Base-by-base conservation (phyloP, 2,329 filamentous ascomycete species). In the Kalmusia sp. region DNA sequence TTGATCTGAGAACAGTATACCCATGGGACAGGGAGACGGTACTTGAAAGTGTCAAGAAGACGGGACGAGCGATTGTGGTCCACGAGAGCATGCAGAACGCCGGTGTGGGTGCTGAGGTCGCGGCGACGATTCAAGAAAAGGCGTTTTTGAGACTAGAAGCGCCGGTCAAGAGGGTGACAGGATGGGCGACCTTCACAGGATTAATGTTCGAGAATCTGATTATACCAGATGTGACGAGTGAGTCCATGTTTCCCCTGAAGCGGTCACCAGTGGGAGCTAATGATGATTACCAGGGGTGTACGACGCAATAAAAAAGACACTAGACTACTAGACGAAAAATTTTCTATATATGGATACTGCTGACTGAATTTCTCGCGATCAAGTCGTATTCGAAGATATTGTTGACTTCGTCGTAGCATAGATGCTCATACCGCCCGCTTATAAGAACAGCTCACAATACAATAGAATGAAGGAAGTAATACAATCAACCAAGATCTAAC, bases 1-100 rank as follows among this genome's bases (percentile, higher is more conserved):
- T 97, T 55, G 93, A 97, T 70, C 77, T 97, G 52, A 83, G 92
- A 51, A 96, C 93, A 0, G 82, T 97, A 46, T 96, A 96, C 68
- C 93, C 93, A 0, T 97, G 93, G 93, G 93, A 97, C 71, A 86
- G 91, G 66, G 82, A 88, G 69, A 90, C 89, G 0, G 84, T 97
- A 1, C 80, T 96, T 54, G 79, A 88, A 48, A 96, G 92, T 59
- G 93, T 96, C 12, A 85, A 84, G 64, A 96, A 95, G 80, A 96
- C 93, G 0, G 92, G 93, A 0, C 79, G 91, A 54, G 92, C 90
- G 33, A 84, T 97, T 49, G 88, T 97, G 1, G 93, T 97, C 6
- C 93, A 97, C 70, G 93, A 97, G 76, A 88, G 91, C 52, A 96
- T 95, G 89, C 83, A 93, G 59, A 96, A 96, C 65, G 90, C 90